phyloP scores from a whole-genome alignment of 805 yeast genomes.

The Lipomyces sp. region DNA sequence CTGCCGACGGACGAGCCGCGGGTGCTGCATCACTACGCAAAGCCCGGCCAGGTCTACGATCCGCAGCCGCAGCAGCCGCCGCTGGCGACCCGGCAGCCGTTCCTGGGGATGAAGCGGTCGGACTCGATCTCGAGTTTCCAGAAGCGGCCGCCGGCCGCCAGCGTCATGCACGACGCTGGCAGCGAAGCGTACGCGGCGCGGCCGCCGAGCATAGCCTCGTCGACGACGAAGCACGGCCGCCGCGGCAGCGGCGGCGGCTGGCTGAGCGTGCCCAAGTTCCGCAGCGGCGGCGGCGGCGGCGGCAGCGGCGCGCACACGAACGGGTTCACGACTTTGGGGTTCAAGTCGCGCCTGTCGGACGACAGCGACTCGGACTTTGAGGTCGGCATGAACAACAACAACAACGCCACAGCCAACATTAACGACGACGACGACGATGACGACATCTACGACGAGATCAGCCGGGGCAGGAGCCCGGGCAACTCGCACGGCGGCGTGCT shows the following conservation, averaged over 20 bases:
- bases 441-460: too few relatives aligned
- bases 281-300: too few relatives aligned
- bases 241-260: too few relatives aligned
- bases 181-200: background rate
- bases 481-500: too few relatives aligned
- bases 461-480: too few relatives aligned
- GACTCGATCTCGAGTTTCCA: constrained; percentile 12
- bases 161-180: background rate
- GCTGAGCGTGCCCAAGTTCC: background rate
- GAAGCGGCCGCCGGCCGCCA: background rate
- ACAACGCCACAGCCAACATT: background rate
- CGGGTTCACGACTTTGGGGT: too few relatives aligned
- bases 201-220: background rate
- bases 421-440: too few relatives aligned
- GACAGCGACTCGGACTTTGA: too few relatives aligned
- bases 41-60: too few relatives aligned
- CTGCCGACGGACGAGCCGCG: constrained; percentile 2
- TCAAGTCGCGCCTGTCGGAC: too few relatives aligned
- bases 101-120: constrained; percentile 2
- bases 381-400: background rate
- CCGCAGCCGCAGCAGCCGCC: background rate
- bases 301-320: too few relatives aligned
- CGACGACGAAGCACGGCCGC: too few relatives aligned
- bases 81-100: background rate
- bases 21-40: background rate